Base-by-base conservation (phyloP, 305 asterid genomes). In the Fraxinus xanthoxyloides region DNA sequence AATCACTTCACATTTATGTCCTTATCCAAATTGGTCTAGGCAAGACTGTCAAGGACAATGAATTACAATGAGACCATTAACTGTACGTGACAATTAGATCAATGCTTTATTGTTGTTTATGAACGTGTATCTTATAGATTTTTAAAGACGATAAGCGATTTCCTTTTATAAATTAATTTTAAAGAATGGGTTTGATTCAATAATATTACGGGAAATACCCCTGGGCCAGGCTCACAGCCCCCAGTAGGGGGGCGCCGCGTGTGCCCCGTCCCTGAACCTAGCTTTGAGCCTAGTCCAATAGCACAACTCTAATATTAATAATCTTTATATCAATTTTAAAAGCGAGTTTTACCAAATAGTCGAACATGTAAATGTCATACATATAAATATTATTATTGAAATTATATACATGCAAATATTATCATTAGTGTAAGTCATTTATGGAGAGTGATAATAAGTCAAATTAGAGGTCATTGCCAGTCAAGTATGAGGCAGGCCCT, bases 381-480 rank as follows among this genome's bases (percentile, higher is more conserved):
- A 40, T 40, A 10, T 10, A 40, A 40, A 40, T 40, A 40, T 40
- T 40, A 10, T 40, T 10, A 40, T 8, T 40, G 51, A 40, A 40
- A 40, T 10, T 40, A 40, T 40, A 48, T 48, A 48, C 59, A 8
- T 61, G n/a, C 54, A 43, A 43, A 43, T 43, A 43, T 12, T 43
- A 12, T 48, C 59, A 4, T 1, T 1, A 48, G 19, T 48, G 21
- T 61, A 23, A 61, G 70, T 24, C 79, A 88, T 88, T 85, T 51
- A 88, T 82, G 82, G 48, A 63, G 85, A 36, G 23, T n/a, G 77
- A 65, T 30, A 82, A 74, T 8, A 78, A 80, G 90, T 87, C 92
- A 85, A 87, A 87, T 79, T 80, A 85, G 80, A 79, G 84, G 89
- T 86, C 84, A 81, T 76, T 67, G 17, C 63, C 80, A 75, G 51